Evolutionary conservation across 2,329 filamentous ascomycete genomes (phyloP), one percentile per base, ranked within the genome.

Genomic region (Chrysoporthe deuterocubensis): DNA sequence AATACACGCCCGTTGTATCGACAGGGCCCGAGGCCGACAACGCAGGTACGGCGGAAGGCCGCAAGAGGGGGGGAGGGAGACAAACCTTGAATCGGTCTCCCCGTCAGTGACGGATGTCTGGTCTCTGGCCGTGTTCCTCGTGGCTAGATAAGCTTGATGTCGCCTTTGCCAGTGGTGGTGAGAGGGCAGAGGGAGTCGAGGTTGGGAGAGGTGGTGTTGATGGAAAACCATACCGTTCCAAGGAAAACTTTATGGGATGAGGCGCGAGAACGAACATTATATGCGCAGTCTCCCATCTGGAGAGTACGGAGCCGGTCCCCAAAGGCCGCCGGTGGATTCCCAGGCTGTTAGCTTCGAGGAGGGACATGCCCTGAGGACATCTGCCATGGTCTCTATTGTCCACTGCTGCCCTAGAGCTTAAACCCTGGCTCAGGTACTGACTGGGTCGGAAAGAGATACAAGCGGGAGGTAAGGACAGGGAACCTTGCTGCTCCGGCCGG

Each of bases 181-280:
- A 58, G 37, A 18, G 34, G 11, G n/a, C n/a, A 16, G 56, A 21
- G 16, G 34, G 34, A 9, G 34, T n/a, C 57, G 34, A 43, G 57
- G 34, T 7, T 42, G 34, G 40, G 13, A 26, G 40, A 60, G 37
- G 57, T 44, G 37, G 57, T 44, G 57, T 44, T 32, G 57, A 60
- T 43, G 34, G 40, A 16, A 60, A 26, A 43, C 57, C 37, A 43
- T 42, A 21, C 37, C 37, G 18, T 11, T 8, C n/a, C 40, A 26
- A 60, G 57, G 56, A 42, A 18, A 34, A 43, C 16, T 16, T 43
- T 26, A 60, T 60, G 57, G 26, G 57, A 60, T 60, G 57, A 60
- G 57, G 57, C 57, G 57, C 37, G 57, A 60, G 37, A 43, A 43
- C 18, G 57, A 42, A 26, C 57, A 60, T 60, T 60, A 60, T 60